A percentile compares a stretch with the other conserved stretches of the same genome.
These are phyloP conservation scores for Omphalea diandra DNA, from an alignment of 441 rosid species.

Conservation along the genomic window DNA sequence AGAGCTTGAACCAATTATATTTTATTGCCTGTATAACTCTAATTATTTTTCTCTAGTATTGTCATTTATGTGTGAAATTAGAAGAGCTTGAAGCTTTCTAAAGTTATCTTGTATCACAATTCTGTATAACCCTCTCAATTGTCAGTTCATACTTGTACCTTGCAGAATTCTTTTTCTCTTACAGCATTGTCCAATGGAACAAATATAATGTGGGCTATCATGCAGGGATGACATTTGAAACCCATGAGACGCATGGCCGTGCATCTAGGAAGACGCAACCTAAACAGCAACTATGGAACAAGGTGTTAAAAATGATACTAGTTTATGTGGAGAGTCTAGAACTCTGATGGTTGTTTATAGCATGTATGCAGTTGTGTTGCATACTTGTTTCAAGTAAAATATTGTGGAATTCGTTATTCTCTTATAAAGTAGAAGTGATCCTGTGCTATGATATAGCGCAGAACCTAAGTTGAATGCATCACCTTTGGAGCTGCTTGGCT, in stretches of 20 bases:
- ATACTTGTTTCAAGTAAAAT: not conserved
- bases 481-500: not conserved
- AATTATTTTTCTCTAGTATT: too few species aligned
- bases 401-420: conserved; percentile 7
- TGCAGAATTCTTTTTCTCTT: conserved; percentile 32
- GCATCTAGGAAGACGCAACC: conserved; percentile 17
- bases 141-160: conserved; percentile 29
- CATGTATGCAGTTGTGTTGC: not conserved
- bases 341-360: conserved; percentile 10
- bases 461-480: conserved; percentile 6
- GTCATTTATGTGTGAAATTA: too few species aligned
- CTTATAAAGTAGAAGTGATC: conserved; percentile 3
- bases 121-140: conserved; percentile 17
- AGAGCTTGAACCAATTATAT: too few species aligned
- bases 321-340: conserved; percentile 12
- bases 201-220: conserved; percentile 11
- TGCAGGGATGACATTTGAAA: conserved; percentile 22
- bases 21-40: too few species aligned
- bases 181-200: conserved; percentile 17
- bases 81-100: conserved; percentile 8
- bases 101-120: conserved; percentile 6
- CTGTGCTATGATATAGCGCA: too few species aligned
- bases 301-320: not conserved
- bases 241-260: conserved; percentile 1
- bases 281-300: conserved; percentile 22